phyloP scores from a whole-genome alignment of 169 alveolate genomes.

The Miamiensis avidus region DNA sequence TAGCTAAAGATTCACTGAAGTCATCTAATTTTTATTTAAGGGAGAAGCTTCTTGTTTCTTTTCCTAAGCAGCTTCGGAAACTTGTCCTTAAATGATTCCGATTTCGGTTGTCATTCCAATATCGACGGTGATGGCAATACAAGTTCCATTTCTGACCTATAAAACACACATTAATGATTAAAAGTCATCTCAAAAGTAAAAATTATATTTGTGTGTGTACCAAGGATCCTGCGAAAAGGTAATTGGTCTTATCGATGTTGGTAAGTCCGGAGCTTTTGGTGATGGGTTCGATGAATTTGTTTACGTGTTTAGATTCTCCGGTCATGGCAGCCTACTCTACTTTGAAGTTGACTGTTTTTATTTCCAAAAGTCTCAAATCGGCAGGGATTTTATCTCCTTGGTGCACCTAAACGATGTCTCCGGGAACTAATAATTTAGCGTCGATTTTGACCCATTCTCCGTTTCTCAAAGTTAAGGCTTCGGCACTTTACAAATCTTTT shows the following conservation, averaged over 20 bases:
- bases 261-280: slow-evolving; percentile 18
- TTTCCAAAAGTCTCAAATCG: slow-evolving; percentile 93
- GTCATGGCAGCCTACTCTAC: slow-evolving; percentile 96
- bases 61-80: slow-evolving; percentile 91
- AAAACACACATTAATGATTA: too few species aligned
- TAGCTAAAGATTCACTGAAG: slow-evolving; percentile 94
- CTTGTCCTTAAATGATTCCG: slow-evolving; percentile 97
- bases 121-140: slow-evolving; percentile 93
- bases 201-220: too few species aligned
- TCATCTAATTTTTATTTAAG: slow-evolving; percentile 94
- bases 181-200: too few species aligned
- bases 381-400: slow-evolving; percentile 99
- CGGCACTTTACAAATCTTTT: slow-evolving; percentile 38
- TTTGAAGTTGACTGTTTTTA: slow-evolving; percentile 92
- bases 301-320: slow-evolving; percentile 95
- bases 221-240: slow-evolving; percentile 94
- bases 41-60: slow-evolving; percentile 96
- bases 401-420: slow-evolving; percentile 94
- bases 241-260: slow-evolving; percentile 81
- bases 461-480: slow-evolving; percentile 76
- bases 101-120: slow-evolving; percentile 99
- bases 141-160: slow-evolving; percentile 87
- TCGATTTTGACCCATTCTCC: slow-evolving; percentile 93
- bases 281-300: slow-evolving; percentile 69
- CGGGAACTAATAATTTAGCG: slow-evolving; percentile 94